Percentiles rank a stretch among this genome's conserved stretches.
These are phyloP conservation scores for Neurospora cerealis DNA, from an alignment of 495 filamentous ascomycete species.

Conservation along the genomic window DNA sequence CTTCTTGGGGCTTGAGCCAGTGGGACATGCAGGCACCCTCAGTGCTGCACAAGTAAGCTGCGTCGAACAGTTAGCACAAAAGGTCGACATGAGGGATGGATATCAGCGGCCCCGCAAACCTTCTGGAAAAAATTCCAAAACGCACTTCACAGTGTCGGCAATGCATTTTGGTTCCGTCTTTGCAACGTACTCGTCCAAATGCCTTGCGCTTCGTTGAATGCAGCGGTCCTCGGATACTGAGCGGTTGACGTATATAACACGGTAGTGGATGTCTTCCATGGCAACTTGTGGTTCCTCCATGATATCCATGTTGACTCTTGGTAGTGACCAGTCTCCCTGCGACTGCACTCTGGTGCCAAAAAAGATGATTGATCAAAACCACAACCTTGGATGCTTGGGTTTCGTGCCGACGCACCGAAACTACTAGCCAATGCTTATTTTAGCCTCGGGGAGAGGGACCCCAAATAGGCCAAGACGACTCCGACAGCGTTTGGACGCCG, in stretches of 20 bases:
- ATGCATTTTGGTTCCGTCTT: slow-evolving; percentile 27
- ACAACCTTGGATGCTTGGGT: neutral
- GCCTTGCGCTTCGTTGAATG: slow-evolving; percentile 3
- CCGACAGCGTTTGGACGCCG: neutral
- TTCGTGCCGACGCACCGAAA: neutral
- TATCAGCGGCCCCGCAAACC: slow-evolving; percentile 23
- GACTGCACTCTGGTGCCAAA: slow-evolving; percentile 15
- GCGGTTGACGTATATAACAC: slow-evolving; percentile 78
- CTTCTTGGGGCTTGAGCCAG: slow-evolving; percentile 57
- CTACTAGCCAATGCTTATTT: neutral
- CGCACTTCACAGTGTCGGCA: slow-evolving; percentile 33
- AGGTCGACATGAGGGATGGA: neutral
- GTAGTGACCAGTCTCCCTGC: slow-evolving; percentile 36
- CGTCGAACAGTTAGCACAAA: slow-evolving; percentile 16
- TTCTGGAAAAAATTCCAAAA: slow-evolving; percentile 41
- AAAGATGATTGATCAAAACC: neutral
- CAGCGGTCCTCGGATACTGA: slow-evolving; percentile 51
- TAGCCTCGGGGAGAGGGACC: neutral
- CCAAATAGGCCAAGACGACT: neutral
- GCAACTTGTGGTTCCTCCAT: slow-evolving; percentile 1
- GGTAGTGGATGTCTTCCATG: slow-evolving; percentile 64
- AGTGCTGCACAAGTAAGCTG: slow-evolving; percentile 66
- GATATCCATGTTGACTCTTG: slow-evolving; percentile 15
- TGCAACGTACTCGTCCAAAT: neutral
- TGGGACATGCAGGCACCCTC: slow-evolving; percentile 61